A percentile compares a stretch with the other conserved stretches of the same genome.
Evolutionary conservation across 2,329 filamentous ascomycete species (phyloP).

Genomic region (Hansfordia pulvinata): DNA sequence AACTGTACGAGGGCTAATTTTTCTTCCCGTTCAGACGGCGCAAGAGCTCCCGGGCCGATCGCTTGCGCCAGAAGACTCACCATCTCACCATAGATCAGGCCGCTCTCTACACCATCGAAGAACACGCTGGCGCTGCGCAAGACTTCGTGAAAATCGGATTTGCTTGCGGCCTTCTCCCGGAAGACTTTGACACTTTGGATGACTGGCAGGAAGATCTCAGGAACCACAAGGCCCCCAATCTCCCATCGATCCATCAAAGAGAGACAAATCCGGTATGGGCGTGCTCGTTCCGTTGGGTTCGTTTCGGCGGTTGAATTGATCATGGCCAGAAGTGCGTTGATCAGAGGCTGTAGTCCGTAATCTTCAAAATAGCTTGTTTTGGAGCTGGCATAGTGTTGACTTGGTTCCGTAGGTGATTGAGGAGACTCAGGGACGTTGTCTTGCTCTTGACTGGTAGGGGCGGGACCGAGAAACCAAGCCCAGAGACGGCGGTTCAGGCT

Average conservation of each 20-base stretch:
- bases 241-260: slow-evolving; percentile 99
- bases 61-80: slow-evolving; percentile 51
- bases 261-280: slow-evolving; percentile 80
- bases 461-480: slow-evolving; percentile 88
- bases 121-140: slow-evolving; percentile 88
- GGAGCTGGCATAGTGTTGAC: slow-evolving; percentile 33
- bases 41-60: slow-evolving; percentile 31
- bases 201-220: slow-evolving; percentile 76
- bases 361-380: slow-evolving; percentile 73
- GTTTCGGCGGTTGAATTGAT: slow-evolving; percentile 40
- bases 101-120: slow-evolving; percentile 93
- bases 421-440: slow-evolving; percentile 34
- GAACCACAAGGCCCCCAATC: slow-evolving; percentile 79
- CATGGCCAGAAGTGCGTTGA: slow-evolving; percentile 63
- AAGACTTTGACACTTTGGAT: slow-evolving; percentile 70
- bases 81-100: slow-evolving; percentile 80
- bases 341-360: slow-evolving; percentile 62
- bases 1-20: slow-evolving; percentile 68
- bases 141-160: slow-evolving; percentile 69
- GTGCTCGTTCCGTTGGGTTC: slow-evolving; percentile 55
- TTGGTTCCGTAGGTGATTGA: slow-evolving; percentile 24
- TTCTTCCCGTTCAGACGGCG: slow-evolving; percentile 34
- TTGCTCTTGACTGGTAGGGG: slow-evolving; percentile 32
- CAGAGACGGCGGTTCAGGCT: slow-evolving; percentile 89
- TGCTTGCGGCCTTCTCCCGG: slow-evolving; percentile 48